Evolutionary conservation across 2,329 filamentous ascomycete species (phyloP), one percentile per base, ranked within the genome.

Genomic region (Clonostachys byssicola): DNA sequence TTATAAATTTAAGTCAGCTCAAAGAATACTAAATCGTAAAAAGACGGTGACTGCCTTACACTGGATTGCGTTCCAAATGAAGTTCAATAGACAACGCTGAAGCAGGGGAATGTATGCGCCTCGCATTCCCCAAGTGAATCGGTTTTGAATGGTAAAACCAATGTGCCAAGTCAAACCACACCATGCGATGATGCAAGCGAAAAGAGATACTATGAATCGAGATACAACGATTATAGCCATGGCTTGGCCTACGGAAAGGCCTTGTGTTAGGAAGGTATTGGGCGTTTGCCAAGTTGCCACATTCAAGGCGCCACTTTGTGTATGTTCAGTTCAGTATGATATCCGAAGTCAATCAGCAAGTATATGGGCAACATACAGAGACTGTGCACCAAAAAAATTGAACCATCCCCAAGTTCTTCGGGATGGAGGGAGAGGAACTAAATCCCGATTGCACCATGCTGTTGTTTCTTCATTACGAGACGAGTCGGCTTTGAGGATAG

Each of bases 51-150:
- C 5, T 30, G 23, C 8, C 23, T 30, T 10, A 30, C 67, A 73
- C 51, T 75, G 72, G 1, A 74, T 60, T 5, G 71, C 69, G 36
- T 66, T 71, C 73, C 73, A 77, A 41, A 77, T 73, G 47, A 77
- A 75, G 52, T 75, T 75, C 9, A 77, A 61, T 43, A 77, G 43
- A 16, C 73, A 66, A 3, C 74, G 66, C 53, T 75, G 72, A 7
- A 70, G 50, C 14, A 76, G 57, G 0, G 73, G 72, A 34, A 77
- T 71, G 42, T 73, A 77, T 40, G 67, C 71, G 3, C 64, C 72
- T 17, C 68, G 62, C 53, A 75, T 49, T 2, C 73, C 73, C 73
- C 73, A 77, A 12, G 68, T 72, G 51, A 64, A 74, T 6, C 74
- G 63, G 50, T 73, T 75, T 54, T 75, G 72, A 13, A 76, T 60